These are phyloP conservation scores for Colletotrichum sidae DNA, from an alignment of 2,329 filamentous ascomycete species.

Conservation along the genomic window DNA sequence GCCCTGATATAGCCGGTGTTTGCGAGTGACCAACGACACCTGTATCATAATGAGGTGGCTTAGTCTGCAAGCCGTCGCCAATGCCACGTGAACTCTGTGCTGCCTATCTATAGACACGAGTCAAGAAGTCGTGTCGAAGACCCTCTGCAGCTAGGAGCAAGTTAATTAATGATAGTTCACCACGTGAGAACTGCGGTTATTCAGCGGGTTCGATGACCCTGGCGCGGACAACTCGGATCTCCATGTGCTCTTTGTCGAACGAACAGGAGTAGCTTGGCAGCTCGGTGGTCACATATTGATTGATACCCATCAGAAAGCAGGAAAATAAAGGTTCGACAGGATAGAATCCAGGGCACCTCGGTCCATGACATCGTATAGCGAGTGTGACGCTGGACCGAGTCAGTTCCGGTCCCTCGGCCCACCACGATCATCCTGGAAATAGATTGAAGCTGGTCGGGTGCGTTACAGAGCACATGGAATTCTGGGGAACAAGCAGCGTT, in stretches of 20 bases:
- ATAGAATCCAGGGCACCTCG: too few species aligned
- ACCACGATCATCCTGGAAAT: too few species aligned
- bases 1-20: too few species aligned
- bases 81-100: too few species aligned
- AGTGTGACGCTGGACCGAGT: conserved; percentile 20
- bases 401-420: neutral
- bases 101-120: too few species aligned
- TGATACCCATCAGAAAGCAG: neutral
- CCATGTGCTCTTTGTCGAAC: conserved; percentile 1
- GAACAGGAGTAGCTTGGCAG: neutral
- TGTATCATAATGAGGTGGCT: too few species aligned
- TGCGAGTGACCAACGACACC: too few species aligned
- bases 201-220: neutral
- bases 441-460: neutral
- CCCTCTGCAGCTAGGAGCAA: too few species aligned
- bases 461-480: neutral
- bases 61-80: too few species aligned
- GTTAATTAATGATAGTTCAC: neutral
- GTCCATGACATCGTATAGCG: too few species aligned
- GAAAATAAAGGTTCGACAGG: neutral
- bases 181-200: conserved; percentile 19
- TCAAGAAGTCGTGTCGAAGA: too few species aligned
- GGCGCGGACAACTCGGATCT: conserved; percentile 21
- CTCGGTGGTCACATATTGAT: neutral
- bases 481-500: too few species aligned